Evolutionary conservation across 2,329 filamentous ascomycete genomes (phyloP).

Genomic region (Teratosphaeria destructans): DNA sequence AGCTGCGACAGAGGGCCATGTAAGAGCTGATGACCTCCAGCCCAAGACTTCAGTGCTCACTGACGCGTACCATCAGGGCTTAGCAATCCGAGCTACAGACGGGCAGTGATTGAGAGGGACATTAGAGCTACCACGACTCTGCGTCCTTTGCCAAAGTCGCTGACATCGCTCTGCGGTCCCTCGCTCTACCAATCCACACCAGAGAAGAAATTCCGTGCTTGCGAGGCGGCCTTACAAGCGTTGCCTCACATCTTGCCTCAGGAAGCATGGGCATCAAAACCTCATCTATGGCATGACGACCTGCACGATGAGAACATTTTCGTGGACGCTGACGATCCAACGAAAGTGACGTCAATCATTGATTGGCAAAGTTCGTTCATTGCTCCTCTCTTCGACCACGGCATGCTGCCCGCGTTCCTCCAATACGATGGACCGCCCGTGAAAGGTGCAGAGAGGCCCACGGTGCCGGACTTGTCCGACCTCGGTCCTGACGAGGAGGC

Average conservation of each 20-base stretch:
- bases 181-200: conserved; percentile 27
- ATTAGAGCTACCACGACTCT: conserved; percentile 22
- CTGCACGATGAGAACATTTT: conserved; percentile 31
- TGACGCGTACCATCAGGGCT: conserved; percentile 16
- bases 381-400: conserved; percentile 24
- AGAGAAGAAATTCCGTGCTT: conserved; percentile 24
- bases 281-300: conserved; percentile 28
- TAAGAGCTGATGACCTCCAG: conserved; percentile 15
- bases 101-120: conserved; percentile 26
- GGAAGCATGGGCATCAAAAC: conserved; percentile 1
- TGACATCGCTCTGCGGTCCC: conserved; percentile 27
- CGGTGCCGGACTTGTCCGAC: background rate
- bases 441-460: conserved; percentile 13
- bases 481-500: background rate
- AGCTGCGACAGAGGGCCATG: conserved; percentile 29
- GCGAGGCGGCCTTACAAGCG: conserved; percentile 17
- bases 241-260: conserved; percentile 3
- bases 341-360: conserved; percentile 23
- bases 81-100: conserved; percentile 22
- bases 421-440: conserved; percentile 24
- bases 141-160: conserved; percentile 22
- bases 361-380: conserved; percentile 28
- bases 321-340: conserved; percentile 23
- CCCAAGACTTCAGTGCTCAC: conserved; percentile 7
- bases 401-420: conserved; percentile 13